phyloP scores from a whole-genome alignment of 1,284 basidiomycete species.

The Neonothopanus nambi region DNA sequence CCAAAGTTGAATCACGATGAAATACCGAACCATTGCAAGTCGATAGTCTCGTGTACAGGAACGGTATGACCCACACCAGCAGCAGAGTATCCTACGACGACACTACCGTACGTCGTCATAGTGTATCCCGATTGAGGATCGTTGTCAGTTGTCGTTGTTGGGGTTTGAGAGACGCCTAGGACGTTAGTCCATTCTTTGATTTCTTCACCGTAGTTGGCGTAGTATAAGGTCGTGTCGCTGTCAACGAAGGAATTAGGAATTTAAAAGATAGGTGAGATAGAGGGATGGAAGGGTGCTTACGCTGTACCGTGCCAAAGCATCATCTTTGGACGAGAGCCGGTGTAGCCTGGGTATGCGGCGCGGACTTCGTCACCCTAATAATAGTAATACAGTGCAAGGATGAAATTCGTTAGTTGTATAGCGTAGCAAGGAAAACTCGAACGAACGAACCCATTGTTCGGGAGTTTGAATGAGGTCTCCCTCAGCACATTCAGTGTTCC shows the following conservation, averaged over 20 bases:
- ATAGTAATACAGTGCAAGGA: no score
- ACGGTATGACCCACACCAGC: constrained; percentile 18
- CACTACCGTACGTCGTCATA: constrained; percentile 9
- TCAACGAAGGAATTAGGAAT: background rate
- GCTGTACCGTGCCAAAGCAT: constrained; percentile 57
- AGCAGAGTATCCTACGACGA: constrained; percentile 14
- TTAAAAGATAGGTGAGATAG: background rate
- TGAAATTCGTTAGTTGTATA: no score
- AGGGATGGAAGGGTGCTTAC: constrained; percentile 37
- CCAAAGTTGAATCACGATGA: background rate
- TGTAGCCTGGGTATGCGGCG: constrained; percentile 50
- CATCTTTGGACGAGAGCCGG: constrained; percentile 47
- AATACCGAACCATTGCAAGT: constrained; percentile 17
- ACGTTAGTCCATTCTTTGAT: constrained; percentile 38
- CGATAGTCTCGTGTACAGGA: constrained; percentile 18
- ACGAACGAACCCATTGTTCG: constrained; percentile 45
- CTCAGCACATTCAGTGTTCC: constrained; percentile 49
- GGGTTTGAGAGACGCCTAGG: constrained; percentile 30
- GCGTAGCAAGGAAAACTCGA: background rate
- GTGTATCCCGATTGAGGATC: constrained; percentile 16
- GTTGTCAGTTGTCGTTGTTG: constrained; percentile 12
- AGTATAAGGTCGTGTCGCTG: constrained; percentile 50
- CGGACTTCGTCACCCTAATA: constrained; percentile 46
- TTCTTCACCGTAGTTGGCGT: constrained; percentile 51
- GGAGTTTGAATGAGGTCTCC: constrained; percentile 47